Percentiles rank a stretch among this genome's conserved stretches.
Evolutionary conservation across 1,284 basidiomycete genomes (phyloP).

Genomic region (Trichosporon faecale): DNA sequence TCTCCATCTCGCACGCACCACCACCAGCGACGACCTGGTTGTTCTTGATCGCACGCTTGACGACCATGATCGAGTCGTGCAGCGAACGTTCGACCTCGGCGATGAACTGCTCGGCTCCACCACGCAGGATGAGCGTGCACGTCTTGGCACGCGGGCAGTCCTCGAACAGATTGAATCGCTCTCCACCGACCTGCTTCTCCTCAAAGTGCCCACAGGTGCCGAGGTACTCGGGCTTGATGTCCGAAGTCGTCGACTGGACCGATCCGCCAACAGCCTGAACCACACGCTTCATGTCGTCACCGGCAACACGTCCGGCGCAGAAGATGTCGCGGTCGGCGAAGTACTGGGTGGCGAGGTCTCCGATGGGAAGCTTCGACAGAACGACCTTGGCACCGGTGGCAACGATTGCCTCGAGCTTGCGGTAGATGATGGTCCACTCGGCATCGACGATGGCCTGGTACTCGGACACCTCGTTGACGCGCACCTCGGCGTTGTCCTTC

Average conservation of each 20-base stretch:
- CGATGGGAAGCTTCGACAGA: constrained; percentile 95
- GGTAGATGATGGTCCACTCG: constrained; percentile 99
- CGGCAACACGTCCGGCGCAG: constrained; percentile 92
- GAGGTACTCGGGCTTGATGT: constrained; percentile 84
- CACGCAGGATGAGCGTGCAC: constrained; percentile 91
- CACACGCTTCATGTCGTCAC: constrained; percentile 87
- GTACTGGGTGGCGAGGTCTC: constrained; percentile 98
- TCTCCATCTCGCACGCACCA: constrained; percentile 98
- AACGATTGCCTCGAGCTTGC: constrained; percentile 93
- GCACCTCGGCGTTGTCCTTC: constrained; percentile 98
- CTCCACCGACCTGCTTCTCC: constrained; percentile 94
- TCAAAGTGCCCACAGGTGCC: constrained; percentile 89
- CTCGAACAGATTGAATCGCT: constrained; percentile 95
- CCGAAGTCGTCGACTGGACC: constrained; percentile 91
- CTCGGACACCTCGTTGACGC: constrained; percentile 92
- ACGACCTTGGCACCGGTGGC: constrained; percentile 97
- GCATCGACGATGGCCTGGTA: constrained; percentile 99
- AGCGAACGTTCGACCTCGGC: constrained; percentile 96
- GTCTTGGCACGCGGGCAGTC: constrained; percentile 94
- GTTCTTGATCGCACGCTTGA: constrained; percentile 93
- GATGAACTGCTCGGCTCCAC: constrained; percentile 98
- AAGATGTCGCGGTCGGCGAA: constrained; percentile 99
- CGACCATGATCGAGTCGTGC: constrained; percentile 99
- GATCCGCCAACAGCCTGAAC: constrained; percentile 94
- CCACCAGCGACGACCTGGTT: constrained; percentile 96